Conservation (phyloP, 1,284 basidiomycete genomes). For the Coniferiporia weirii region DNA sequence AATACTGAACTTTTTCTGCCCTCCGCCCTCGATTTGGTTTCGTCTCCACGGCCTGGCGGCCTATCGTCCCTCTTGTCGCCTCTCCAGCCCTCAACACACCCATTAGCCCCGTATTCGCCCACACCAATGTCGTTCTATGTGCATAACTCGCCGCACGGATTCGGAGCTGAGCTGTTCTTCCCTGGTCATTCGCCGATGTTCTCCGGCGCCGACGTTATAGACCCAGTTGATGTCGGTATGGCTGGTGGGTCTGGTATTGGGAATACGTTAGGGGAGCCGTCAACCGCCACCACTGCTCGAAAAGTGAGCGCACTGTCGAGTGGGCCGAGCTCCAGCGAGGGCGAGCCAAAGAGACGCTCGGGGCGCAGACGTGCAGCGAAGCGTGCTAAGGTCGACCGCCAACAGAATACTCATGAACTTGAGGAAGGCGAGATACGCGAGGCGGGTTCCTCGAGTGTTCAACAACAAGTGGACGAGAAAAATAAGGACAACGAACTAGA, state of each 20-base stretch:
- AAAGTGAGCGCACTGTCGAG: constrained; percentile 8
- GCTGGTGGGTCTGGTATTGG: neutral
- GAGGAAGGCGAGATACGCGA: constrained; percentile 11
- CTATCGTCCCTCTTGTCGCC: neutral
- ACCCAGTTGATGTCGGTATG: neutral
- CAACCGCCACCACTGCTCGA: neutral
- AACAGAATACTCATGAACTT: constrained; percentile 1
- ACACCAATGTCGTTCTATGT: neutral
- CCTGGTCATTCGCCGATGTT: constrained; percentile 1
- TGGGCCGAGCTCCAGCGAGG: constrained; percentile 9
- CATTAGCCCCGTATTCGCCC: neutral
- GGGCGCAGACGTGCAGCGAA: constrained; percentile 7
- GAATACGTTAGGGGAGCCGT: neutral
- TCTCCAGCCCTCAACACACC: neutral
- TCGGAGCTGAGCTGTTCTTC: constrained; percentile 1
- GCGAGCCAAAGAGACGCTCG: constrained; percentile 1
- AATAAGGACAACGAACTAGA: neutral
- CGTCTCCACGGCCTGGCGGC: neutral
- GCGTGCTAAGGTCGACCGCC: neutral
- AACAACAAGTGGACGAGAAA: neutral
- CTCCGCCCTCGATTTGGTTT: neutral
- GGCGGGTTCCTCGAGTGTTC: neutral
- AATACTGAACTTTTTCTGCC: neutral
- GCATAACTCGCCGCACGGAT: neutral
- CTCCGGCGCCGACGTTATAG: neutral